Evolutionary conservation across 495 filamentous ascomycete species (phyloP).

Genomic region (Xylaria acuta): DNA sequence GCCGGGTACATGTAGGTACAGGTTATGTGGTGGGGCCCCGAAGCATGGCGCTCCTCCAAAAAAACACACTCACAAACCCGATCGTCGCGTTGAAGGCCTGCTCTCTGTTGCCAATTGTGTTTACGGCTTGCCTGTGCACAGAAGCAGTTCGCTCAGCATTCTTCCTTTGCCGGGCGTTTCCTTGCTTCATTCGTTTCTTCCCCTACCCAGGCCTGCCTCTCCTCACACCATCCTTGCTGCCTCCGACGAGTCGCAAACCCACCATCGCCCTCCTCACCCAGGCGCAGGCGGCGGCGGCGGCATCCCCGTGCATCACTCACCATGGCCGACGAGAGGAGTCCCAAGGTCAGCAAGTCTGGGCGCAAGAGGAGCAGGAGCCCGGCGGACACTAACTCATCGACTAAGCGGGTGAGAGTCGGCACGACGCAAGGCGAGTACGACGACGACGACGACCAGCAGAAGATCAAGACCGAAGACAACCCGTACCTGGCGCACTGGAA

Average conservation of each 20-base stretch:
- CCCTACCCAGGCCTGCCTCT: not conserved
- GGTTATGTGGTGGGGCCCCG: constrained; percentile 12
- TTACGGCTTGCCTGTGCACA: not conserved
- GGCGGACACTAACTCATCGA: constrained; percentile 21
- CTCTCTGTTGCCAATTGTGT: not conserved
- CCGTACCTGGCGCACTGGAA: constrained; percentile 94
- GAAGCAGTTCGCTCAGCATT: not conserved
- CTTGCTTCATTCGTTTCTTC: not conserved
- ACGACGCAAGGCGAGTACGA: constrained; percentile 42
- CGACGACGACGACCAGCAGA: too few relatives aligned
- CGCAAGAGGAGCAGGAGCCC: constrained; percentile 37
- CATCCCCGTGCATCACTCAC: not conserved
- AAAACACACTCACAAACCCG: constrained; percentile 21
- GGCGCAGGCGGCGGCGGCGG: not conserved
- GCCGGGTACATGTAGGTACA: not conserved
- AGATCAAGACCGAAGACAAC: constrained; percentile 59
- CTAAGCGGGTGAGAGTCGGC: constrained; percentile 44
- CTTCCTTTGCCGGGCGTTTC: not conserved
- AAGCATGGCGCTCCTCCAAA: not conserved
- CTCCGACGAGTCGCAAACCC: not conserved
- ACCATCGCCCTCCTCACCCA: not conserved
- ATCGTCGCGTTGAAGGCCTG: not conserved
- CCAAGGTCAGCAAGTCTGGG: constrained; percentile 27
- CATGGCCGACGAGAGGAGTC: constrained; percentile 26
- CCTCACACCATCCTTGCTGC: not conserved